Base-by-base conservation (phyloP, 805 yeast genomes). In the Candida ascalaphidarum region DNA sequence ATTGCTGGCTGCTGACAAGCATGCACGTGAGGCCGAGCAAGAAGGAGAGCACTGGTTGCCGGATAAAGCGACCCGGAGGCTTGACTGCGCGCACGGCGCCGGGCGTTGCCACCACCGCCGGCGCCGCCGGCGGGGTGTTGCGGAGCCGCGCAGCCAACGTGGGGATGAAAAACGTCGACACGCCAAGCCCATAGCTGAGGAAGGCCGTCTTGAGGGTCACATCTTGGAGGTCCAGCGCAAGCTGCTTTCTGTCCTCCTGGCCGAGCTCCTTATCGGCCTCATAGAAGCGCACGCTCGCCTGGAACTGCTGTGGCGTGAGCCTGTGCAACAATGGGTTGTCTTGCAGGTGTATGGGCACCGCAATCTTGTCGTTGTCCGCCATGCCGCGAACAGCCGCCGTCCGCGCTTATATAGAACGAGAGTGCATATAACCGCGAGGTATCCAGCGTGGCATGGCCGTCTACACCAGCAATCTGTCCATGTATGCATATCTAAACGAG, bases 241-340 rank as follows among this genome's bases (percentile, higher is more conserved):
- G 41, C 12, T 55, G 54, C 12, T 44, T 39, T 22, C 81, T 45
- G 26, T 74, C 75, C 4, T 46, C 43, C 2, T 52, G 34, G 13
- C 55, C 57, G 23, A 74, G 43, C 4, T 36, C 44, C 21, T 61
- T 64, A 35, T 74, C 81, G 21, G 55, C 57, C 22, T 70, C 68
- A 35, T 71, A 68, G 41, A 74, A 71, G 17, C 55, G 49, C 29
- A 64, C 47, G 3, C 55, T 46, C n/a, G 61, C 59, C 17, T 58
- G 40, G 39, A 60, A 51, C 34, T 59, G 60, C n/a, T 44, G 37
- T 2, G 58, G 57, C 7, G 51, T 41, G 17, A 60, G 44, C 29
- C 40, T 45, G 16, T 47, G 39, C 18, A 40, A 31, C 20, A 54
- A 37, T 4, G 62, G 62, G 25, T 54, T 54, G 22, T 23, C 23